Percentiles rank a stretch among this genome's conserved stretches.
These are phyloP conservation scores for Entomortierella lignicola DNA, from an alignment of 192 early-diverging fungal species.

Conservation along the genomic window DNA sequence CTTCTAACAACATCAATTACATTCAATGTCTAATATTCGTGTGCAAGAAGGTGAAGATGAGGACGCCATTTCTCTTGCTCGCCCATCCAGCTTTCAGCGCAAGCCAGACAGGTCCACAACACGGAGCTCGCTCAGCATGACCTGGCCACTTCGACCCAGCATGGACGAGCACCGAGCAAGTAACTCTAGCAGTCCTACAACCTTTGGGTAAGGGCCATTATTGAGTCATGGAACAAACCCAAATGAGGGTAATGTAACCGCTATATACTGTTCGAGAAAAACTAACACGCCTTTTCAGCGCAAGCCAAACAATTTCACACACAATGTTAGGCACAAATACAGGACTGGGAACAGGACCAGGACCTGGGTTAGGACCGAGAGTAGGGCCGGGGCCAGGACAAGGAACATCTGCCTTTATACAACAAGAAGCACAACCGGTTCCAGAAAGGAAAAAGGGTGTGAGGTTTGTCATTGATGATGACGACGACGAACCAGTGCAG, in stretches of 20 bases:
- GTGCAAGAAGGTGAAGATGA: conserved; percentile 53
- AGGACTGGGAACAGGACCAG: background rate
- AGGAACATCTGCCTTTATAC: background rate
- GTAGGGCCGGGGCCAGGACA: background rate
- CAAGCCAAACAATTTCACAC: background rate
- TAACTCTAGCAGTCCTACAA: background rate
- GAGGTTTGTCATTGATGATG: conserved; percentile 27
- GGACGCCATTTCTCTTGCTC: conserved; percentile 37
- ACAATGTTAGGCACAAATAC: background rate
- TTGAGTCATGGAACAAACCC: background rate
- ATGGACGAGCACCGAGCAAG: conserved; percentile 28
- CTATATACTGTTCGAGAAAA: too few species aligned
- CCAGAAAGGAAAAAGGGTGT: conserved; percentile 33
- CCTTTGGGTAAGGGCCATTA: conserved; percentile 17
- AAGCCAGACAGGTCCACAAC: conserved; percentile 5
- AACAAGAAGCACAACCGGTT: conserved; percentile 5
- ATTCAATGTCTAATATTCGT: conserved; percentile 33
- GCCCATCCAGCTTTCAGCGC: conserved; percentile 22
- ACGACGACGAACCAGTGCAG: background rate
- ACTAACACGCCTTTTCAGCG: background rate
- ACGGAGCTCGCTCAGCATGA: conserved; percentile 36
- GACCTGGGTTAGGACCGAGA: background rate
- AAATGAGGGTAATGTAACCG: too few species aligned
- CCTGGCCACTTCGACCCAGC: conserved; percentile 34
- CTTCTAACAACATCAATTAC: background rate